phyloP scores from a whole-genome alignment of 176 grass and related monocot species.

The Phoenix dactylifera region DNA sequence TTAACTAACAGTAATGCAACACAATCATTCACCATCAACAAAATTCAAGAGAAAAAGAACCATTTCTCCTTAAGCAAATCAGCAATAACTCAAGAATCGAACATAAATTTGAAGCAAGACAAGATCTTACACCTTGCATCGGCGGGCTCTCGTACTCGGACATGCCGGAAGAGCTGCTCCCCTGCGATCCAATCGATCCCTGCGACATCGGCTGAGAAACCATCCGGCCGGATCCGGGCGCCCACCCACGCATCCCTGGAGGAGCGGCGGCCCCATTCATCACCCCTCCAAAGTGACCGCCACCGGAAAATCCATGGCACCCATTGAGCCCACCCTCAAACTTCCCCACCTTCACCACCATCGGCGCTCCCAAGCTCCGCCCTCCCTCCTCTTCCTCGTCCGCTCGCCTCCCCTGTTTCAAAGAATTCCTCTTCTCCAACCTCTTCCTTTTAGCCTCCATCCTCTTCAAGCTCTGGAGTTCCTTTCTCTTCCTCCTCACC shows the following conservation, averaged over 20 bases:
- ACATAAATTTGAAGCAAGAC: not conserved
- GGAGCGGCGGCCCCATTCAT: constrained; percentile 4
- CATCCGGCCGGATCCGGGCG: constrained; percentile 16
- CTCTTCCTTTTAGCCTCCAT: constrained; percentile 80
- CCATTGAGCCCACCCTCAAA: not conserved
- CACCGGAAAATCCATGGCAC: not conserved
- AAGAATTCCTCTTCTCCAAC: constrained; percentile 67
- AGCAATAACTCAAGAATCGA: not conserved
- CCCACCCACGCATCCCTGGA: not conserved
- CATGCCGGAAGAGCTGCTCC: constrained; percentile 24
- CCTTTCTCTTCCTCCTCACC: constrained; percentile 44
- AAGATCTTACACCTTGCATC: constrained; percentile 30
- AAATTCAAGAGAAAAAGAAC: no score
- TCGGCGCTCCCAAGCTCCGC: not conserved
- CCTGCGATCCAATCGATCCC: constrained; percentile 30
- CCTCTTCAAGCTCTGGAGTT: constrained; percentile 62
- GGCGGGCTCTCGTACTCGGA: not conserved
- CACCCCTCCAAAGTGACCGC: not conserved
- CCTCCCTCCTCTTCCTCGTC: constrained; percentile 18
- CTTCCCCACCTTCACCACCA: not conserved
- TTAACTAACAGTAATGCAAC: no score
- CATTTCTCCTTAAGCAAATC: no score
- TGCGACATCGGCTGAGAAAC: constrained; percentile 11
- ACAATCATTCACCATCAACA: no score
- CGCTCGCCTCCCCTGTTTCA: constrained; percentile 16